Evolutionary conservation across 306 rosid genomes (phyloP).

Genomic region (Ochetophila trinervis): DNA sequence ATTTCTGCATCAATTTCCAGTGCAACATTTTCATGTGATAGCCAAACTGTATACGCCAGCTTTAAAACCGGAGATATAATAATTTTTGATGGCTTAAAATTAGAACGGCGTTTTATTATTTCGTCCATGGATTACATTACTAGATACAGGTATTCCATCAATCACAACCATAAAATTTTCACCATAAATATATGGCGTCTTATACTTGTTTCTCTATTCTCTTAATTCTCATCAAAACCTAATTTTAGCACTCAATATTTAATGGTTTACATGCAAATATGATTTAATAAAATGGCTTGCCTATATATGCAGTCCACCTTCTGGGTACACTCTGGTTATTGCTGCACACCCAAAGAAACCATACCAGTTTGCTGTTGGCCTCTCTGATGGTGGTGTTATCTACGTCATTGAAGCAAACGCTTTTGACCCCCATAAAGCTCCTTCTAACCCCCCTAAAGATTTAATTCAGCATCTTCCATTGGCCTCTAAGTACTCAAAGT

Average conservation of each 20-base stretch:
- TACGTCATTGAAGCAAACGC: too few relatives aligned
- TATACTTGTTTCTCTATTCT: too few relatives aligned
- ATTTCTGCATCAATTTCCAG: constrained; percentile 62
- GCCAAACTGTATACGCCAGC: constrained; percentile 69
- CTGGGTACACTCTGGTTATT: not conserved
- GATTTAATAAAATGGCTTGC: not conserved
- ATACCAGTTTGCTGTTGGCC: not conserved
- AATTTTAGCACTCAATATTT: too few relatives aligned
- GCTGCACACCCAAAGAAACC: not conserved
- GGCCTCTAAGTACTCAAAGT: too few relatives aligned
- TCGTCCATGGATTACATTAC: constrained; percentile 60
- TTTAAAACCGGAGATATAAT: constrained; percentile 58
- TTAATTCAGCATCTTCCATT: too few relatives aligned
- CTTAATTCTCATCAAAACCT: too few relatives aligned
- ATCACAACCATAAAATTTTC: too few relatives aligned
- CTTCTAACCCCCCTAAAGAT: too few relatives aligned
- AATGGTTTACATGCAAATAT: not conserved
- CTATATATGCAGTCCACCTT: not conserved
- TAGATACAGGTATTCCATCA: constrained; percentile 45
- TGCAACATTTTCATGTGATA: constrained; percentile 80
- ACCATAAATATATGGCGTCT: too few relatives aligned
- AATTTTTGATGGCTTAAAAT: constrained; percentile 54
- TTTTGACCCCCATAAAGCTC: too few relatives aligned
- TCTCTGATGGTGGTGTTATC: not conserved
- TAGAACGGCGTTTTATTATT: constrained; percentile 60